A percentile compares a stretch with the other conserved stretches of the same genome.
These are phyloP conservation scores for Fraxinus baroniana DNA, from an alignment of 305 asterid species.

Conservation along the genomic window DNA sequence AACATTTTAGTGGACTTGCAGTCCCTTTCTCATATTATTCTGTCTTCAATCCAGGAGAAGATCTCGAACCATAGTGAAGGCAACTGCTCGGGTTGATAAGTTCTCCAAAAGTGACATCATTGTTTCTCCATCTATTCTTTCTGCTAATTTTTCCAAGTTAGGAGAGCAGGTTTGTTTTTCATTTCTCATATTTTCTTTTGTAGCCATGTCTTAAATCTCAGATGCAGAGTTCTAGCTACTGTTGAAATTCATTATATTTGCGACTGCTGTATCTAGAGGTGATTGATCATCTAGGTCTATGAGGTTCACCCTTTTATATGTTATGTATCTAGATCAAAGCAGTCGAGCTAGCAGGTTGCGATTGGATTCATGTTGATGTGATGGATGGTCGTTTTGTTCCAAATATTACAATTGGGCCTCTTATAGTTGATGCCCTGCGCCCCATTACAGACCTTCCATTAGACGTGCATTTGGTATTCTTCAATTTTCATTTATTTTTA, in stretches of 20 bases:
- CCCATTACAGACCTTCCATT: slow-evolving; percentile 96
- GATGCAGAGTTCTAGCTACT: background rate
- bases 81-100: slow-evolving; percentile 87
- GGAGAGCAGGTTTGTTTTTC: slow-evolving; percentile 86
- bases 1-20: slow-evolving; percentile 2
- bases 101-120: slow-evolving; percentile 86
- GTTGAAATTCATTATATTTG: slow-evolving; percentile 7
- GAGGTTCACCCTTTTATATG: slow-evolving; percentile 12
- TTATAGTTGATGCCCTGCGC: slow-evolving; percentile 89
- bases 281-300: background rate
- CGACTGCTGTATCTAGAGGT: slow-evolving; percentile 11
- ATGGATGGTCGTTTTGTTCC: slow-evolving; percentile 99
- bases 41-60: slow-evolving; percentile 56
- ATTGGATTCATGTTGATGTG: slow-evolving; percentile 99
- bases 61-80: slow-evolving; percentile 61
- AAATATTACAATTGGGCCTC: slow-evolving; percentile 97
- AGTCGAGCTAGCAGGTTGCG: slow-evolving; percentile 95
- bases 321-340: slow-evolving; percentile 75
- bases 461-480: slow-evolving; percentile 94
- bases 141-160: slow-evolving; percentile 87
- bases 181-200: background rate
- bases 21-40: slow-evolving; percentile 20
- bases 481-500: slow-evolving; percentile 15
- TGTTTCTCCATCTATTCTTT: slow-evolving; percentile 97
- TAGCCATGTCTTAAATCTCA: slow-evolving; percentile 5